phyloP scores from a whole-genome alignment of 2,329 filamentous ascomycete species.

The Aspergillus udagawae region DNA sequence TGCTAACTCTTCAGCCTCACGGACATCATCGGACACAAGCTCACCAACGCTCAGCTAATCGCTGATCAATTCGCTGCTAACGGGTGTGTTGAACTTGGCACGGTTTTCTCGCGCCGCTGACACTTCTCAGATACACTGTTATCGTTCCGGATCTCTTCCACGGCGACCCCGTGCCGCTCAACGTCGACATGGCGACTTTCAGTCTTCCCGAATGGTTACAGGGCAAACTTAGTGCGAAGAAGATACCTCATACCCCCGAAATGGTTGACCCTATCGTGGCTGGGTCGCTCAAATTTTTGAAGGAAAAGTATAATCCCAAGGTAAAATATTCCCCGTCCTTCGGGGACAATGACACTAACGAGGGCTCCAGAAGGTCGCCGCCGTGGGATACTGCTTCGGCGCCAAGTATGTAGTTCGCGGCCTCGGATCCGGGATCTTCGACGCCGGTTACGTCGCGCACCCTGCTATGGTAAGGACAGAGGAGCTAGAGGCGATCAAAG shows the following conservation, averaged over 20 bases:
- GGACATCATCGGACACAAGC: slow-evolving; percentile 52
- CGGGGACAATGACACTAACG: too few species aligned
- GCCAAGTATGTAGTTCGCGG: slow-evolving; percentile 47
- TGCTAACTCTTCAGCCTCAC: slow-evolving; percentile 26
- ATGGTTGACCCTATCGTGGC: slow-evolving; percentile 41
- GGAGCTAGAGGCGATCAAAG: too few species aligned
- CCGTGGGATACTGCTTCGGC: slow-evolving; percentile 49
- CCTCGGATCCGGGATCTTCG: slow-evolving; percentile 8
- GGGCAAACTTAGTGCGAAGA: too few species aligned
- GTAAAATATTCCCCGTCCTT: too few species aligned
- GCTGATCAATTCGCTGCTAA: slow-evolving; percentile 65
- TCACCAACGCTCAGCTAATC: slow-evolving; percentile 56
- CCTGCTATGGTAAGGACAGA: too few species aligned
- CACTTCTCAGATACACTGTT: slow-evolving; percentile 58
- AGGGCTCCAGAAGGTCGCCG: slow-evolving; percentile 28
- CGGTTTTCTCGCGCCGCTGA: too few species aligned
- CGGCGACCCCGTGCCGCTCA: slow-evolving; percentile 55
- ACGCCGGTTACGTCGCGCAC: neutral
- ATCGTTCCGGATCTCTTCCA: slow-evolving; percentile 66
- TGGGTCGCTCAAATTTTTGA: too few species aligned
- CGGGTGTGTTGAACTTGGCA: too few species aligned
- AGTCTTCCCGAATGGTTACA: slow-evolving; percentile 15
- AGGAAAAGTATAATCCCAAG: too few species aligned
- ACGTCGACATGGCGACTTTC: slow-evolving; percentile 46
- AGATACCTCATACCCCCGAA: slow-evolving; percentile 31